These are phyloP conservation scores for Dioscorea dumetorum DNA, from an alignment of 106 monocot genomes.

Conservation along the genomic window DNA sequence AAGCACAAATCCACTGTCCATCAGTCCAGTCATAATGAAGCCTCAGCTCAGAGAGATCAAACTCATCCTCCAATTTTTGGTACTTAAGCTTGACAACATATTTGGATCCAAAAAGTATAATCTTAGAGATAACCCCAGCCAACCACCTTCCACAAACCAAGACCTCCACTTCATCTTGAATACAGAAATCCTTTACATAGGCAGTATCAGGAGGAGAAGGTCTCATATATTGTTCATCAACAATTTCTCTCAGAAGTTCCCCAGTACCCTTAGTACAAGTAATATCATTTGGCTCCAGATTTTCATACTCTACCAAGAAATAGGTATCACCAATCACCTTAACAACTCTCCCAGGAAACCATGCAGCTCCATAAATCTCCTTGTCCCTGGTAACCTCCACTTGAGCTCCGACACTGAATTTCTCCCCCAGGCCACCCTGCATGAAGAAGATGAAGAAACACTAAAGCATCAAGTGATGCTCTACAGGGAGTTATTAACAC, in stretches of 20 bases:
- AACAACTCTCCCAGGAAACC: slow-evolving; percentile 20
- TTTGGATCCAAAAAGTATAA: not conserved
- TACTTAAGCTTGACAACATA: slow-evolving; percentile 16
- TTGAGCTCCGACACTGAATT: slow-evolving; percentile 18
- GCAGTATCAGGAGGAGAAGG: not conserved
- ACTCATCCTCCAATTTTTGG: not conserved
- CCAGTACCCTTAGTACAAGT: no score
- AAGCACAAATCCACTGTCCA: slow-evolving; percentile 10
- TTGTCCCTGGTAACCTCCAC: slow-evolving; percentile 28
- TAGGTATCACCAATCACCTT: slow-evolving; percentile 14
- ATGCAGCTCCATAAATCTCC: slow-evolving; percentile 22
- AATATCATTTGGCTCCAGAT: not conserved
- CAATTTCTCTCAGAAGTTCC: slow-evolving; percentile 14
- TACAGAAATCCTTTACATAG: not conserved
- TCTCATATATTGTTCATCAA: slow-evolving; percentile 29
- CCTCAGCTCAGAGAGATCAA: slow-evolving; percentile 15
- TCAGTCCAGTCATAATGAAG: slow-evolving; percentile 16
- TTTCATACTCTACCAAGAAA: slow-evolving; percentile 34
- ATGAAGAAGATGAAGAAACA: no score
- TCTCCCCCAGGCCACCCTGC: not conserved
- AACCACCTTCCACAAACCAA: slow-evolving; percentile 25
- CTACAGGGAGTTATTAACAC: no score
- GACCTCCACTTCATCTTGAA: slow-evolving; percentile 27
- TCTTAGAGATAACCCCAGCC: slow-evolving; percentile 9
- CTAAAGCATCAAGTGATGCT: no score